Percentiles rank a stretch among this genome's conserved stretches.
These are phyloP conservation scores for Golubevia pallescens DNA, from an alignment of 1,284 basidiomycete genomes.

Conservation along the genomic window DNA sequence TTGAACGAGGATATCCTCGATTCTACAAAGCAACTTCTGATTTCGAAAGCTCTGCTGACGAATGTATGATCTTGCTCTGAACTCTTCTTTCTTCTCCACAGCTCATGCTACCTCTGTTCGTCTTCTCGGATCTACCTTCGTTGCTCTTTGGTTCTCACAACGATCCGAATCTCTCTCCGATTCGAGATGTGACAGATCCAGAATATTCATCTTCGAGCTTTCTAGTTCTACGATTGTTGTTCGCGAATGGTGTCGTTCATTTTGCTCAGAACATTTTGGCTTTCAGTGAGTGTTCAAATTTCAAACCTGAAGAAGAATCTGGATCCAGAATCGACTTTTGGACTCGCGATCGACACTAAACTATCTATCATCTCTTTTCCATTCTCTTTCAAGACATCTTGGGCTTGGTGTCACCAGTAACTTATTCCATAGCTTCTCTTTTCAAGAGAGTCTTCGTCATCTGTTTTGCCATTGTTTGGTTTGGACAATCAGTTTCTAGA, in stretches of 20 bases:
- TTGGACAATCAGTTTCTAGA: constrained; percentile 40
- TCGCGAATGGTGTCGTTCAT: constrained; percentile 53
- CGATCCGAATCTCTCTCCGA: not conserved
- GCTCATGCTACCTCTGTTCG: constrained; percentile 50
- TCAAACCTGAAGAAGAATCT: not conserved
- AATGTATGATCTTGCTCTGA: not conserved
- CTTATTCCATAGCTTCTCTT: constrained; percentile 58
- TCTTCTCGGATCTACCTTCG: constrained; percentile 40
- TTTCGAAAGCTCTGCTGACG: not conserved
- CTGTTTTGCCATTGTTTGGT: constrained; percentile 59
- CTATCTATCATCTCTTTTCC: not conserved
- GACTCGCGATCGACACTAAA: not conserved
- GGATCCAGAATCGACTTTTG: too few species aligned
- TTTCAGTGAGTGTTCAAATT: constrained; percentile 23
- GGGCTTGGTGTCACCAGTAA: constrained; percentile 56
- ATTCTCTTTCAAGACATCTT: constrained; percentile 22
- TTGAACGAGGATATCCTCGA: too few species aligned
- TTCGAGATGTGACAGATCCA: not conserved
- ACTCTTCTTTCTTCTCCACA: constrained; percentile 2
- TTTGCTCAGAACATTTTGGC: constrained; percentile 60
- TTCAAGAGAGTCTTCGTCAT: constrained; percentile 63
- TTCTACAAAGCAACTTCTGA: too few species aligned
- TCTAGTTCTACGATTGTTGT: constrained; percentile 30
- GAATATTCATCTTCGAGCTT: constrained; percentile 8
- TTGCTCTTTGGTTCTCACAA: constrained; percentile 10